Base-by-base conservation (phyloP, 805 yeast species). In the Yarrowia deformans region DNA sequence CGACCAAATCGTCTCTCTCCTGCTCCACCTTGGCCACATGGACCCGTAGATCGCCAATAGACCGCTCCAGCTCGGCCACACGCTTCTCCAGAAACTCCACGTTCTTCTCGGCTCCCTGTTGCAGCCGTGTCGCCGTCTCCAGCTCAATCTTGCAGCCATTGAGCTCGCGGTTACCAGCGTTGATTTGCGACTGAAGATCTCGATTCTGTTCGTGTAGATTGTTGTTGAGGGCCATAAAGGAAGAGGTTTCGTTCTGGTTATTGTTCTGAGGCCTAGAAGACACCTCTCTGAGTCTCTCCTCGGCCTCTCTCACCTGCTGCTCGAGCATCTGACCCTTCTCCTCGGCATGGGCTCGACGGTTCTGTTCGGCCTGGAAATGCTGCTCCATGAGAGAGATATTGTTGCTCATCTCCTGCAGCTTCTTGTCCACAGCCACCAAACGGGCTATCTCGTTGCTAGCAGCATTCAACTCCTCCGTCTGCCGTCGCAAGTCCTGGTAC, bases 331-430 rank as follows among this genome's bases (percentile, higher is more conserved):
- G 50, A 13, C 66, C 66, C 66, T 45, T 60, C 66, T 60, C 52
- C 52, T 60, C 66, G 14, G 66, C 50, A 18, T 60, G 39, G 32
- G 42, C 34, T 13, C 66, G 66, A 1, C 66, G 52, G 18, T 45
- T 60, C 52, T 60, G 66, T 37, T 60, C 66, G 12, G 66, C 52
- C 40, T 60, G 52, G 52, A 60, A 42, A 34, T 60, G 66, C 42
- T 60, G 66, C 52, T 60, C 66, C 66, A 60, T 60, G 43, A 60
- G 66, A 14, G n/a, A 2, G n/a, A 60, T 43, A 37, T 45, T 45
- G 46, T 19, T 45, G 42, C 52, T 45, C 50, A 60, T 29, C 66
- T 60, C 66, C 39, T 34, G 32, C n/a, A 60, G 52, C 52, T 60
- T 60, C 34, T 45, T 60, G 52, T 60, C 66, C 13, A 60, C 66